Evolutionary conservation across 768 basidiomycete species (phyloP), one percentile per base, ranked within the genome.

Genomic region (Suillus variegatus): DNA sequence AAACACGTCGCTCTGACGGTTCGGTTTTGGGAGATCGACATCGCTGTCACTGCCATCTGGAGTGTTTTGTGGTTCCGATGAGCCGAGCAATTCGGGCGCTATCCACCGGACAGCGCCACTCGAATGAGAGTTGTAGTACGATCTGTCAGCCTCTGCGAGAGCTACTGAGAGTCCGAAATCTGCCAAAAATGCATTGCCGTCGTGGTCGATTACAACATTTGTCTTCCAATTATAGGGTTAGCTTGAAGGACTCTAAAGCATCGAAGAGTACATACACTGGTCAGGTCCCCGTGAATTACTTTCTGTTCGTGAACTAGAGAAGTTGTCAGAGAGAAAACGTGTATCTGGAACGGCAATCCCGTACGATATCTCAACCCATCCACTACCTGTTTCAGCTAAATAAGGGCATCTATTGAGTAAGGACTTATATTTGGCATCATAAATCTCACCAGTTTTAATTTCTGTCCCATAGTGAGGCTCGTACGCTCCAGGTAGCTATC

Each of bases 161-260:
- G 36, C 56, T 8, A 36, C n/a, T 1, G 56, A 57, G 56, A 57
- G 56, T 22, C 56, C 56, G 6, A 57, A 57, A 57, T 57, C 56
- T 9, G 56, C n/a, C 36, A 57, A 36, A 22, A 57, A 22, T n/a
- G 56, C 56, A 38, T 38, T 38, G 20, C 56, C 56, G 7, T 57
- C 14, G 3, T 2, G 3, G 8, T 57, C 36, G 7, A 57, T 57
- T n/a, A 57, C 3, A 14, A 57, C 56, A 38, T 57, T 57, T 22
- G 12, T 57, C 56, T 57, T 57, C 36, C 13, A 38, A 57, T 13
- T 1, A 57, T 38, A 18, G 12, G 2, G 56, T 57, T 38, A 57
- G n/a, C 4, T 32, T 32, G 32, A 22, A 14, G n/a, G 14, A 22
- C 7, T 16, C 13, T 0, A n/a, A 22, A 22, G n/a, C 7, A 9